Evolutionary conservation across 345 rosid genomes (phyloP).

Genomic region (Aquilaria sinensis): DNA sequence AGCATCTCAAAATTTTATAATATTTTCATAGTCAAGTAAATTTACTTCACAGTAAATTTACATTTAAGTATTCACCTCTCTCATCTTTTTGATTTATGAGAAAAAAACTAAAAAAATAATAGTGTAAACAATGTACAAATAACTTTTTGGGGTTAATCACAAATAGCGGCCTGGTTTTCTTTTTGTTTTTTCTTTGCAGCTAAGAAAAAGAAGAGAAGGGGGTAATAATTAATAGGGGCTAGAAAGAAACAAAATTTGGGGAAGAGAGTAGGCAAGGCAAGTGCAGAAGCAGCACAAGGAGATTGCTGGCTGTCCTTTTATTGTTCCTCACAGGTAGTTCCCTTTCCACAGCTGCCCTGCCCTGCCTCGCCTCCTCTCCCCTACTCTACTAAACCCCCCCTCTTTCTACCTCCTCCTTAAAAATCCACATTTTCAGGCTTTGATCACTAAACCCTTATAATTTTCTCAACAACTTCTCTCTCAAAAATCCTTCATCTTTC

Average conservation of each 20-base stretch:
- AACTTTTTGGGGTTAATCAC: no score
- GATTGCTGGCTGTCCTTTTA: slow-evolving; percentile 13
- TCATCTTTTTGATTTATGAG: neutral
- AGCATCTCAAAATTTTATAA: no score
- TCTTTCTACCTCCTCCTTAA: neutral
- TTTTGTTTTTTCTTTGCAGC: no score
- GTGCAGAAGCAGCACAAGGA: slow-evolving; percentile 1
- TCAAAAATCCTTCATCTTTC: neutral
- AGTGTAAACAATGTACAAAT: neutral
- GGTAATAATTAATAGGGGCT: neutral
- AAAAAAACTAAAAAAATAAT: neutral
- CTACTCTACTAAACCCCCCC: neutral
- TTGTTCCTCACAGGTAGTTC: slow-evolving; percentile 18
- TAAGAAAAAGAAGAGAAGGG: no score
- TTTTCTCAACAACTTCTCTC: slow-evolving; percentile 2
- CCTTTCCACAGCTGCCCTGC: neutral
- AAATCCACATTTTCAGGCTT: neutral
- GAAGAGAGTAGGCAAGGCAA: neutral
- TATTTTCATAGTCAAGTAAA: no score
- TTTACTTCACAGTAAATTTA: no score
- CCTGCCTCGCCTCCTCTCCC: neutral
- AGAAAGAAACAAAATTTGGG: neutral
- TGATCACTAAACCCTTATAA: slow-evolving; percentile 13
- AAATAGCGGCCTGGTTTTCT: no score
- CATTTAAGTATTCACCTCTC: no score